Conservation (phyloP, 139 green algal genomes). For the Chlamydomonas urium region DNA sequence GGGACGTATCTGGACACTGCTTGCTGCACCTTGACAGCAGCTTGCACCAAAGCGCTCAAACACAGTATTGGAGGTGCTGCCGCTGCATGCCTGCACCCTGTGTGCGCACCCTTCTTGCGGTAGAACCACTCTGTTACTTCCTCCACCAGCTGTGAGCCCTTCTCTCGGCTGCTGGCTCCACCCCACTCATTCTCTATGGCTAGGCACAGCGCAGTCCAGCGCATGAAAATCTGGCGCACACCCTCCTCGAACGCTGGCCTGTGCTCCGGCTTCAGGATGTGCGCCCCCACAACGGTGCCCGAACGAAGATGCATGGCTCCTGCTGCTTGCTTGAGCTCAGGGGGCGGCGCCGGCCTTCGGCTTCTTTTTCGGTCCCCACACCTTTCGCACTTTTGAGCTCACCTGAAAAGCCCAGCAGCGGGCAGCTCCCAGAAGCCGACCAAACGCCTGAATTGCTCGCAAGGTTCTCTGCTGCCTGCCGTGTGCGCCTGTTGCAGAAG, state of each 20-base stretch:
- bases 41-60: too few species aligned
- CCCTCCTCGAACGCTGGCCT: slow-evolving; percentile 73
- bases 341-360: too few species aligned
- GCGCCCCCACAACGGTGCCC: slow-evolving; percentile 38
- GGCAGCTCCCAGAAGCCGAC: too few species aligned
- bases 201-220: slow-evolving; percentile 85
- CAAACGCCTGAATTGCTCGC: too few species aligned
- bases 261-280: slow-evolving; percentile 19
- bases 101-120: slow-evolving; percentile 61
- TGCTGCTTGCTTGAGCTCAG: too few species aligned
- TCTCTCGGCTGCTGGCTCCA: slow-evolving; percentile 62
- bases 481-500: too few species aligned
- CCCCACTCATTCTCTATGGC: slow-evolving; percentile 89
- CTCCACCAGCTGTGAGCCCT: slow-evolving; percentile 63
- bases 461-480: too few species aligned
- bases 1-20: too few species aligned
- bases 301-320: slow-evolving; percentile 60
- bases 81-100: not conserved
- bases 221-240: slow-evolving; percentile 50
- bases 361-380: too few species aligned
- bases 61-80: not conserved
- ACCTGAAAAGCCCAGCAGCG: too few species aligned
- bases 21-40: too few species aligned
- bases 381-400: too few species aligned
- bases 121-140: slow-evolving; percentile 87